Percentiles rank a stretch among this genome's conserved stretches.
These are phyloP conservation scores for Cladosporium austrohemisphaericum DNA, from an alignment of 2,329 filamentous ascomycete genomes.

Conservation along the genomic window DNA sequence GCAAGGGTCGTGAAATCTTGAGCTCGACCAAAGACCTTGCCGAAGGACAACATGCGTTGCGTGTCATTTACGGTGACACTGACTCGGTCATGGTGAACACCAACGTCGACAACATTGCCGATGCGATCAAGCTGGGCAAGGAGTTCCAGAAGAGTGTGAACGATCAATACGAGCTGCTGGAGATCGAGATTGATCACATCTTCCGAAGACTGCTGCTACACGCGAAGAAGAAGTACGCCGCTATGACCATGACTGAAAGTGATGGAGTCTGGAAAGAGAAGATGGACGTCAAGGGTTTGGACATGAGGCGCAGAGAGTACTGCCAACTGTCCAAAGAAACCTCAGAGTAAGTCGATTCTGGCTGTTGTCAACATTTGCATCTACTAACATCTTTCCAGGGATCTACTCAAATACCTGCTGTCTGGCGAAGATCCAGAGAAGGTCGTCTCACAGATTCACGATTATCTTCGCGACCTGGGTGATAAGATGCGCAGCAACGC, in stretches of 20 bases:
- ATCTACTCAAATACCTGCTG: conserved; percentile 87
- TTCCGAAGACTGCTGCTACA: conserved; percentile 91
- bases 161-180: conserved; percentile 82
- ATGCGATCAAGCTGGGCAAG: conserved; percentile 84
- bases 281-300: conserved; percentile 95
- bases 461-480: conserved; percentile 82
- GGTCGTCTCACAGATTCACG: conserved; percentile 85
- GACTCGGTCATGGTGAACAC: conserved; percentile 99
- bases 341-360: conserved; percentile 53
- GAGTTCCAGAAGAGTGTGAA: conserved; percentile 97
- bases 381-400: conserved; percentile 40
- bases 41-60: conserved; percentile 74
- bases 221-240: conserved; percentile 99
- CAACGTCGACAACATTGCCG: conserved; percentile 87
- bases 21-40: conserved; percentile 93
- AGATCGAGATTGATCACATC: conserved; percentile 97
- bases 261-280: conserved; percentile 90
- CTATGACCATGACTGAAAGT: conserved; percentile 81
- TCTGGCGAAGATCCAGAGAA: conserved; percentile 89
- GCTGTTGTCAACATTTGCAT: neutral
- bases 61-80: conserved; percentile 98
- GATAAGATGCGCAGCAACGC: conserved; percentile 77
- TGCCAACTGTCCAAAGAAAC: conserved; percentile 94
- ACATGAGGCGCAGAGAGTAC: conserved; percentile 97
- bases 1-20: conserved; percentile 95